Conservation (phyloP, 1,284 basidiomycete genomes). For the Ceratobasidium sp. region DNA sequence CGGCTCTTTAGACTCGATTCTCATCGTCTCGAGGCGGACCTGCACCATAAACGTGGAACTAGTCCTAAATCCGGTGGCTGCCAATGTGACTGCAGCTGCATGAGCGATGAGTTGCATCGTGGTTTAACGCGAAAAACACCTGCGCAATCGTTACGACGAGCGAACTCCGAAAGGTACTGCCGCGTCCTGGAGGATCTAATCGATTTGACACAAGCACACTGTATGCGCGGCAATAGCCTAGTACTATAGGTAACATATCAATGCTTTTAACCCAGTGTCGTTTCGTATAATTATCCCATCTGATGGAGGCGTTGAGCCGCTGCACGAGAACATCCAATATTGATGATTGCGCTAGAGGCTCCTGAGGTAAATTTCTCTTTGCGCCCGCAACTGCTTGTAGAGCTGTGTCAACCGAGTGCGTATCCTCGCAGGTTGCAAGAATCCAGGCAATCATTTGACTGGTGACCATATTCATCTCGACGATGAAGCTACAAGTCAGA, state of each 20-base stretch:
- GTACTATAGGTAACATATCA: background rate
- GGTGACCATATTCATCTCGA: background rate
- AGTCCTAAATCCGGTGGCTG: background rate
- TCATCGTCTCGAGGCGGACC: too few species aligned
- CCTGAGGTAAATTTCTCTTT: background rate
- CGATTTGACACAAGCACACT: background rate
- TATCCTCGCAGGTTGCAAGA: conserved; percentile 5
- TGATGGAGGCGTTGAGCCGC: background rate
- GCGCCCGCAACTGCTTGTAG: conserved; percentile 6
- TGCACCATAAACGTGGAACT: background rate
- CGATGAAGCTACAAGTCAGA: background rate
- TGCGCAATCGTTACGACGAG: background rate
- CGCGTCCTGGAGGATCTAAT: background rate
- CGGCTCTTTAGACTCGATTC: too few species aligned
- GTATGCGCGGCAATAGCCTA: background rate
- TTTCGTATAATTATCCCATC: background rate
- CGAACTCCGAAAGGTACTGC: background rate
- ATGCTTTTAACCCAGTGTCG: background rate
- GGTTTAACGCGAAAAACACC: background rate
- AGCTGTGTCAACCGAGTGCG: background rate
- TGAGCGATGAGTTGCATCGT: background rate
- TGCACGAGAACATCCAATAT: background rate
- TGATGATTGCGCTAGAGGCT: background rate
- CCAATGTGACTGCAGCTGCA: background rate
- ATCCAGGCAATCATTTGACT: conserved; percentile 24